Evolutionary conservation across 177 flowering plant species (phyloP).

Genomic region (Telopea speciosissima): DNA sequence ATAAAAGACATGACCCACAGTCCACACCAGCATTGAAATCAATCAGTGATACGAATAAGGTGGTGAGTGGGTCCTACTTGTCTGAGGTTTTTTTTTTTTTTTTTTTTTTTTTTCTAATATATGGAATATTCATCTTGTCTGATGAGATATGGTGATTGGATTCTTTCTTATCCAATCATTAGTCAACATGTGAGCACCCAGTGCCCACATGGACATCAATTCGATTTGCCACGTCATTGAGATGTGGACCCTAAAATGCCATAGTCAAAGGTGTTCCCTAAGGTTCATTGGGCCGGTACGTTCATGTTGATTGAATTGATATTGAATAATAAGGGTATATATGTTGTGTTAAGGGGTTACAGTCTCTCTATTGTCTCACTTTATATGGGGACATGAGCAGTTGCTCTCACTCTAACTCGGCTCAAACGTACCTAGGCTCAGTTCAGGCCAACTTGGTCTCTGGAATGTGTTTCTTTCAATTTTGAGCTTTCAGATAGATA

Average conservation of each 20-base stretch:
- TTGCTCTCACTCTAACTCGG: too few relatives aligned
- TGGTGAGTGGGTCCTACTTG: constrained; percentile 14
- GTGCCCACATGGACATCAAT: constrained; percentile 8
- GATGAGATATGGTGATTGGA: constrained; percentile 20
- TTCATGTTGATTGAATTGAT: constrained; percentile 14
- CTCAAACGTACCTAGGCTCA: constrained; percentile 6
- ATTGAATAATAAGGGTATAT: constrained; percentile 7
- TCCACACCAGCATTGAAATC: too few relatives aligned
- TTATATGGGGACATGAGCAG: constrained; percentile 27
- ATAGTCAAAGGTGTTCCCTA: constrained; percentile 32
- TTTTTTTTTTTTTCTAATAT: constrained; percentile 19
- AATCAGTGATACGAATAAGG: constrained; percentile 21
- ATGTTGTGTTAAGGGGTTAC: constrained; percentile 28
- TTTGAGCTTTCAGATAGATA: too few relatives aligned
- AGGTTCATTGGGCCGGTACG: constrained; percentile 18
- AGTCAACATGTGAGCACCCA: constrained; percentile 18
- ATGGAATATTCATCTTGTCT: constrained; percentile 51
- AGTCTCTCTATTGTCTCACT: constrained; percentile 22
- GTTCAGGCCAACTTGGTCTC: constrained; percentile 5
- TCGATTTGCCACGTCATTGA: constrained; percentile 15
- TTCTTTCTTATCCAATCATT: constrained; percentile 44
- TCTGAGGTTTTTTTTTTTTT: constrained; percentile 19
- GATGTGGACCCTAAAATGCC: constrained; percentile 5
- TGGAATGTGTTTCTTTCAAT: neutral
- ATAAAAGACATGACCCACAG: constrained; percentile 11